These are phyloP conservation scores for Ballota nigra DNA, from an alignment of 257 asterid species.

Conservation along the genomic window DNA sequence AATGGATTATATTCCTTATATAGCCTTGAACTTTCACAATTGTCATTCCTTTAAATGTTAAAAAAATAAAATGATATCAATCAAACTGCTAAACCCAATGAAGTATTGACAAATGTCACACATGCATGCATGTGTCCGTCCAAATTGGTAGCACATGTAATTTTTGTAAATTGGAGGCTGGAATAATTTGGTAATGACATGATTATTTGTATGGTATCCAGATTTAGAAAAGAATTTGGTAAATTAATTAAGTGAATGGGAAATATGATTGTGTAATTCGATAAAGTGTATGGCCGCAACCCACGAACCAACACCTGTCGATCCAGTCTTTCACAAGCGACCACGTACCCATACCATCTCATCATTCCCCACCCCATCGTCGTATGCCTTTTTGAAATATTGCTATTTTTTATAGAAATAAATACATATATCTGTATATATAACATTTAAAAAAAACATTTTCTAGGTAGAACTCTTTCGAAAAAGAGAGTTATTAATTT, in stretches of 20 bases:
- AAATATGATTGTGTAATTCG: neutral
- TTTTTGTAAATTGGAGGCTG: neutral
- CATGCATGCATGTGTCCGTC: neutral
- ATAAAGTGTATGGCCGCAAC: neutral
- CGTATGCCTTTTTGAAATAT: neutral
- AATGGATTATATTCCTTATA: no score
- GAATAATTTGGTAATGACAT: neutral
- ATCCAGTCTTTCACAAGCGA: slow-evolving; percentile 20
- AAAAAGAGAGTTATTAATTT: neutral
- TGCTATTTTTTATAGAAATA: neutral
- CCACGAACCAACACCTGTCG: neutral
- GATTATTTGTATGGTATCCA: neutral
- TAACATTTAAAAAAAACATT: no score
- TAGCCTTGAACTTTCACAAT: no score
- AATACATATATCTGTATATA: no score
- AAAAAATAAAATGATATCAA: no score
- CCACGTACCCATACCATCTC: slow-evolving; percentile 20
- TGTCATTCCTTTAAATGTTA: no score
- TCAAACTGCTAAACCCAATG: neutral
- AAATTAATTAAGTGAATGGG: neutral
- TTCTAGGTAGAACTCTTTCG: neutral
- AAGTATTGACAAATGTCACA: neutral
- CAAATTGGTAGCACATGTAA: neutral
- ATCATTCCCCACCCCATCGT: slow-evolving; percentile 8
- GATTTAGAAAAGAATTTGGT: neutral